Evolutionary conservation across 2,329 filamentous ascomycete species (phyloP).

Genomic region (Aspergillus texensis): DNA sequence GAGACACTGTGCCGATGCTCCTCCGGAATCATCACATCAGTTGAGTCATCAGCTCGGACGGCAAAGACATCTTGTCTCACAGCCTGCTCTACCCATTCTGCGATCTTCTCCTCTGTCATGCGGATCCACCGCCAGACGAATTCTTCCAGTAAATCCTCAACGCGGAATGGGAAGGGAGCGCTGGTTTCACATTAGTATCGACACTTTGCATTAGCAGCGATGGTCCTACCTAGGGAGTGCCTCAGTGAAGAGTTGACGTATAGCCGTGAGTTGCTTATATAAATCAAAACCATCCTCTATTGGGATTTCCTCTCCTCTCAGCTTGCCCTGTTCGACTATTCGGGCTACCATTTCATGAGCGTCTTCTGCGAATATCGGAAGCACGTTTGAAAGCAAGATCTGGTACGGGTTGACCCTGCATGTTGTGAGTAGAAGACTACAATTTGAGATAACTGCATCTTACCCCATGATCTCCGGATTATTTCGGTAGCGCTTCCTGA

Average conservation of each 20-base stretch:
- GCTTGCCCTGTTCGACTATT: slow-evolving; percentile 73
- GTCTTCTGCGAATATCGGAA: slow-evolving; percentile 89
- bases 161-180: slow-evolving; percentile 76
- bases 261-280: slow-evolving; percentile 84
- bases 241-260: slow-evolving; percentile 77
- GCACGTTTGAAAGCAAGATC: slow-evolving; percentile 78
- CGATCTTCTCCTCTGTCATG: slow-evolving; percentile 75
- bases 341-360: slow-evolving; percentile 80
- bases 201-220: neutral
- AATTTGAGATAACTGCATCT: slow-evolving; percentile 24
- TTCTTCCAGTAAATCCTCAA: slow-evolving; percentile 81
- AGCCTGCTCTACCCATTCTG: slow-evolving; percentile 84
- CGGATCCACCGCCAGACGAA: slow-evolving; percentile 97
- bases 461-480: slow-evolving; percentile 83
- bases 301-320: slow-evolving; percentile 72
- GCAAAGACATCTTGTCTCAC: slow-evolving; percentile 88
- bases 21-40: slow-evolving; percentile 65
- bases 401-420: slow-evolving; percentile 60
- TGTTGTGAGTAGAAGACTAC: slow-evolving; percentile 21
- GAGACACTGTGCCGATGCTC: slow-evolving; percentile 90
- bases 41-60: slow-evolving; percentile 67
- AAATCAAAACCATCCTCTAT: slow-evolving; percentile 93
- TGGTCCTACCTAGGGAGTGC: slow-evolving; percentile 63
- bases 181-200: slow-evolving; percentile 38
- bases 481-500: slow-evolving; percentile 88